Base-by-base conservation (phyloP, 83 land plant genomes). In the Diphasiastrum complanatum region DNA sequence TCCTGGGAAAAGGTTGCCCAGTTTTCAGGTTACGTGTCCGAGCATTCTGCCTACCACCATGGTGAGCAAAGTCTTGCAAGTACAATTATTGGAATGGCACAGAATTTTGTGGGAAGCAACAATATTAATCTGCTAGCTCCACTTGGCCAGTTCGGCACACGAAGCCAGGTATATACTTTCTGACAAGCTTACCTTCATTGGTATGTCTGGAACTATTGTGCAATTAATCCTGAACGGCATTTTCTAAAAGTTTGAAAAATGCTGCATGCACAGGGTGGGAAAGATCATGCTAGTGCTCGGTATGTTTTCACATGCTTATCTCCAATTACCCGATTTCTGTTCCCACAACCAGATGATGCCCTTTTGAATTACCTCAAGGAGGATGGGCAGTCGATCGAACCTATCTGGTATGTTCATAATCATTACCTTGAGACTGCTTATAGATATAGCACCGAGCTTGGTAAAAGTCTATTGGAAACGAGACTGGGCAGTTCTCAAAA, bases 31-130 rank as follows among this genome's bases (percentile, higher is more conserved):
- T 95, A 89, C 72, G 99, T 95, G 23, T 86, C 99, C 25, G 99
- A 95, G 72, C 93, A 95, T 45, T 95, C 99, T 54, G 99, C 99
- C 25, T 95, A 95, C 58, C 99, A 95, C 71, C 99, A 95, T 77
- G 97, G 99, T 31, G 99, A 95, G 74, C 85, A 80, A 69, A 89
- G 97, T 80, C 84, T 95, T 34, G 86, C 86, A 8, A 77, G 85
- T 53, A 95, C 97, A 52, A 95, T 95, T 18, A 82, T 95, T 35
- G 99, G 97, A 33, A 95, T 95, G 99, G 99, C 99, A 20, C 99
- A 95, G 48, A 82, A 86, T 59, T 95, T 69, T 72, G 93, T 95
- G 3, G 99, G 99, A 41, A 95, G 99, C 70, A 95, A 95, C 82
- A 95, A 95, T 71, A 81, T 95, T 40, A 95, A 95, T 63, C 81